Base-by-base conservation (phyloP, 1,139 yeast genomes). In the Yamadazyma friedrichii region DNA sequence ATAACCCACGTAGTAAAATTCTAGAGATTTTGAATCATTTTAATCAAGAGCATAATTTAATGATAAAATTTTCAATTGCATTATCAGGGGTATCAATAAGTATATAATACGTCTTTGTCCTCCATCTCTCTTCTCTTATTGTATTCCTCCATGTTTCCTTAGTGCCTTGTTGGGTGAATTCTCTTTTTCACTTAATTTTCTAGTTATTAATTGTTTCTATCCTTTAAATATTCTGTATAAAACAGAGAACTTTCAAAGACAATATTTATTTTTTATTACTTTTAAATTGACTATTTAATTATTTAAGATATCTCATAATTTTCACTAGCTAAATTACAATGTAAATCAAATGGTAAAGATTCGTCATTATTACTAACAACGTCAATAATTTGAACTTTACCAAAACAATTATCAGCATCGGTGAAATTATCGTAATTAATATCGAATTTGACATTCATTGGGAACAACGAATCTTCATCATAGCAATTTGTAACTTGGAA, bases 381-480 rank as follows among this genome's bases (percentile, higher is more conserved):
- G 50, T 72, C 77, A 41, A 64, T 49, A 38, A 73, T 66, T 51
- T 62, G 64, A 38, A 73, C 65, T 38, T 64, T 64, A 36, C 76
- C 76, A 42, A 70, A 65, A n/a, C 73, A 61, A 31, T 55, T 52
- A 41, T 70, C 76, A 35, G 61, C 54, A 43, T 70, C 75, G 27
- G 68, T 65, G 17, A 65, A 65, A 17, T 60, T 62, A n/a, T 61
- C 58, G 42, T 61, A 62, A 31, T 54, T 53, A 30, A 61, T 43
- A 35, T 65, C 66, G 59, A 83, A 82, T 41, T 67, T 63, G 31
- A 88, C 76, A 52, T 80, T 80, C 75, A 93, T 81, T 48, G 98
- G 98, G 86, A 89, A 91, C 56, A 93, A 73, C 15, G 83, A 77
- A 48, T 89, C 96, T 62, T 93, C 98, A 46, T 79, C 82, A 49